Conservation (phyloP, 2,329 filamentous ascomycete species). For the Aschersonia sp. region DNA sequence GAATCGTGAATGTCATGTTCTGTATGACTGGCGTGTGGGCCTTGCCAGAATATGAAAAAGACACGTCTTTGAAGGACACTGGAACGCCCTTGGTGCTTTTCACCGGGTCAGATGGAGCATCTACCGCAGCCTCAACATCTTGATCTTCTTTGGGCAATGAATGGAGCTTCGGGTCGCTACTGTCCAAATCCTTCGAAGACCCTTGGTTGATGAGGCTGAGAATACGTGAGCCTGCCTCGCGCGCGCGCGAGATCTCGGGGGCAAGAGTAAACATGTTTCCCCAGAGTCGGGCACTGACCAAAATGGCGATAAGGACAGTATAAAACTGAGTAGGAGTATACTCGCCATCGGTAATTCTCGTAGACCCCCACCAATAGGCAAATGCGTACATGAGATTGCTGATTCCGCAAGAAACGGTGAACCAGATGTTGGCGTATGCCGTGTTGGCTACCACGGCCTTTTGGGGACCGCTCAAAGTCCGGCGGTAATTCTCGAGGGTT, state of each 20-base stretch:
- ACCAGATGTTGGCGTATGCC: constrained; percentile 40
- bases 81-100: constrained; percentile 21
- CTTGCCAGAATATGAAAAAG: constrained; percentile 52
- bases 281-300: constrained; percentile 47
- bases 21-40: constrained; percentile 42
- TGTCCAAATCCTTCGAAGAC: constrained; percentile 11
- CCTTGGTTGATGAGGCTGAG: constrained; percentile 33
- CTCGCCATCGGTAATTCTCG: constrained; percentile 50
- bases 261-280: constrained; percentile 52
- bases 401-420: constrained; percentile 43
- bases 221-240: constrained; percentile 44
- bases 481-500: constrained; percentile 36
- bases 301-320: constrained; percentile 46
- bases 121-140: constrained; percentile 24
- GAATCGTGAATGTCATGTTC: constrained; percentile 39
- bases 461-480: constrained; percentile 32
- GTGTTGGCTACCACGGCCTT: constrained; percentile 38
- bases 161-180: constrained; percentile 5
- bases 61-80: constrained; percentile 42
- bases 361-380: constrained; percentile 69
- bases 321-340: constrained; percentile 58
- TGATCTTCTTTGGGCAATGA: constrained; percentile 8
- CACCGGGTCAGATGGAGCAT: constrained; percentile 10
- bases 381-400: constrained; percentile 60
- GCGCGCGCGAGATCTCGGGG: constrained; percentile 54